A percentile compares a stretch with the other conserved stretches of the same genome.
phyloP scores from a whole-genome alignment of 768 basidiomycete genomes.

The Leucosporidium yakuticum region DNA sequence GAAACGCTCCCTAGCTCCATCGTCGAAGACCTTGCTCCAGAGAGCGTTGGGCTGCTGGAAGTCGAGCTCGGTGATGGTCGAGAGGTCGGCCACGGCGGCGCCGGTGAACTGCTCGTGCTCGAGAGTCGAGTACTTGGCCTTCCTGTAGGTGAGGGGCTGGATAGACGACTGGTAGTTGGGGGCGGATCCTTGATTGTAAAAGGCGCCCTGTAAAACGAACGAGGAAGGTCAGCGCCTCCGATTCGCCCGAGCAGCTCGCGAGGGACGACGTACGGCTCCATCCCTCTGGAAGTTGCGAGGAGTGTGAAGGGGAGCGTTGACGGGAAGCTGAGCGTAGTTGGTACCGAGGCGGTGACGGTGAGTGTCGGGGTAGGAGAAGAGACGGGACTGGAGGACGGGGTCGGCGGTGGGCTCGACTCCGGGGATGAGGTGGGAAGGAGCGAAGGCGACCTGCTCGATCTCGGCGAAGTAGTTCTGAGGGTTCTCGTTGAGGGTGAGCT shows the following conservation, averaged over 20 bases:
- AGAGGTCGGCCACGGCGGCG: slow-evolving; percentile 50
- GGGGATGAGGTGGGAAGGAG: slow-evolving; percentile 78
- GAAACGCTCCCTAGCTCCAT: slow-evolving; percentile 41
- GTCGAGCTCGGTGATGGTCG: slow-evolving; percentile 64
- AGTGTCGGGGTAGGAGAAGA: slow-evolving; percentile 75
- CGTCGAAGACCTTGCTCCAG: slow-evolving; percentile 46
- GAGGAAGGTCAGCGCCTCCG: not conserved
- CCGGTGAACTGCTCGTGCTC: slow-evolving; percentile 72
- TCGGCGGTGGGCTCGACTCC: slow-evolving; percentile 87
- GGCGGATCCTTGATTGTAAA: slow-evolving; percentile 67
- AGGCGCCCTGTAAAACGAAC: slow-evolving; percentile 1
- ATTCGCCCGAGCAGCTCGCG: slow-evolving; percentile 46
- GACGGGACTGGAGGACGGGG: slow-evolving; percentile 85
- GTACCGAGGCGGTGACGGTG: slow-evolving; percentile 44
- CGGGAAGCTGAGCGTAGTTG: slow-evolving; percentile 66
- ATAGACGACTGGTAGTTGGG: slow-evolving; percentile 84
- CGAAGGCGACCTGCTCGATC: slow-evolving; percentile 60
- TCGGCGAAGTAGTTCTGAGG: slow-evolving; percentile 45
- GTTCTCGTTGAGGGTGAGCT: slow-evolving; percentile 47
- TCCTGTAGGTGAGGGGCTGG: slow-evolving; percentile 61
- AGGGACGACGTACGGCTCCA: slow-evolving; percentile 48
- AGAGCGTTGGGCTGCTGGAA: slow-evolving; percentile 43
- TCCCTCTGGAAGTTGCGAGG: slow-evolving; percentile 90
- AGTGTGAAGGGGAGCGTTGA: slow-evolving; percentile 69
- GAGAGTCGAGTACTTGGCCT: slow-evolving; percentile 32